A percentile compares a stretch with the other conserved stretches of the same genome.
These are phyloP conservation scores for Saccharomycopsis sp. DNA, from an alignment of 805 yeast species.

Conservation along the genomic window DNA sequence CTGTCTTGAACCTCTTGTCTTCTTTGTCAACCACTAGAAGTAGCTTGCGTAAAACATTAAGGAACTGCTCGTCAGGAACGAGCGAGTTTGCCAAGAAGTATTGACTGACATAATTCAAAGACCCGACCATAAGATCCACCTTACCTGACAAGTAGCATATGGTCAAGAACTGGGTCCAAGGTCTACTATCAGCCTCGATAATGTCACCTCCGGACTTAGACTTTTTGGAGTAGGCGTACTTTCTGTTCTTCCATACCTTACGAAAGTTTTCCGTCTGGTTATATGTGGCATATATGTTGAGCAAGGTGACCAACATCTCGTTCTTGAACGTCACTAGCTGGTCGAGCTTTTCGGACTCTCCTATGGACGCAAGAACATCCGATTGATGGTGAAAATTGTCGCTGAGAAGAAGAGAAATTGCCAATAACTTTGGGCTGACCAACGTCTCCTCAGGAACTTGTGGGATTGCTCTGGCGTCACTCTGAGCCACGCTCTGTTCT, in stretches of 20 bases:
- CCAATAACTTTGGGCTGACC: background rate
- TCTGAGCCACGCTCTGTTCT: background rate
- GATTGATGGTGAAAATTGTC: background rate
- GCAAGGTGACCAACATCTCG: constrained; percentile 5
- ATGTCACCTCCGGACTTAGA: background rate
- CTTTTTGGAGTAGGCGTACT: background rate
- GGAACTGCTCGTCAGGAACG: background rate
- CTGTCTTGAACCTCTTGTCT: background rate
- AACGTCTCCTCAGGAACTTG: background rate
- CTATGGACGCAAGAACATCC: background rate
- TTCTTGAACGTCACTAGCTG: constrained; percentile 10
- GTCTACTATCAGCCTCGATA: constrained; percentile 12
- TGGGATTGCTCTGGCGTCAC: background rate
- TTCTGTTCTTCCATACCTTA: constrained; percentile 14
- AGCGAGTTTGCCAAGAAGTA: background rate
- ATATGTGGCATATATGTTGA: constrained; percentile 1
- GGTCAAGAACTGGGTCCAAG: constrained; percentile 14
- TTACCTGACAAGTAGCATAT: constrained; percentile 5
- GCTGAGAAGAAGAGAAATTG: background rate
- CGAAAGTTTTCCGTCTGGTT: constrained; percentile 8
- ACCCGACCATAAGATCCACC: constrained; percentile 2
- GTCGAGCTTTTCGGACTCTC: background rate
- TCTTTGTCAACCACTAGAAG: background rate
- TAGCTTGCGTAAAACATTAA: background rate
- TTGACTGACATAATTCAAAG: constrained; percentile 10